Conservation (phyloP, 2,329 filamentous ascomycete species). For the Hymenoscyphus infarciens region DNA sequence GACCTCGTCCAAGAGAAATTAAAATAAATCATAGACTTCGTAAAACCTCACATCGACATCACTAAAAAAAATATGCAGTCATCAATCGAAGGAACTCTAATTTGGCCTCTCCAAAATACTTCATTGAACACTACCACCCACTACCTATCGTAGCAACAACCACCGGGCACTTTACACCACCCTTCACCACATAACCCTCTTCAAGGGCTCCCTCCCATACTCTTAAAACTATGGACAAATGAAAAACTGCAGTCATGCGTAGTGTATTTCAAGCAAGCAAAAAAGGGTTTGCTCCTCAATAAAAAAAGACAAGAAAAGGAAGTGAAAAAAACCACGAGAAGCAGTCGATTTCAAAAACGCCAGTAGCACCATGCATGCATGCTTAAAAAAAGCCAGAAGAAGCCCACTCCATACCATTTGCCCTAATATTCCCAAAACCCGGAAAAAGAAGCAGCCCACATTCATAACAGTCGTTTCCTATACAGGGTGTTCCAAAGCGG, state of each 20-base stretch:
- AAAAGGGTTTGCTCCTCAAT: not conserved
- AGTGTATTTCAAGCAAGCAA: constrained; percentile 2
- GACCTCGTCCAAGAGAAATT: too few species aligned
- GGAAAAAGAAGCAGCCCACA: constrained; percentile 5
- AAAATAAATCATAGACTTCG: too few species aligned
- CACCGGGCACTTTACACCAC: too few species aligned
- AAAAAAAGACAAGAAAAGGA: not conserved
- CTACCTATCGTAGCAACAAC: too few species aligned
- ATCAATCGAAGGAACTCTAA: too few species aligned
- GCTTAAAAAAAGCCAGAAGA: constrained; percentile 14
- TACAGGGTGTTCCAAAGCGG: constrained; percentile 16
- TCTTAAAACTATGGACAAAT: not conserved
- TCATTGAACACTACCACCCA: too few species aligned
- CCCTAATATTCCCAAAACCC: constrained; percentile 14
- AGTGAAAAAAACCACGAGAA: not conserved
- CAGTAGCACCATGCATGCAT: constrained; percentile 13
- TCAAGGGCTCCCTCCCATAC: not conserved
- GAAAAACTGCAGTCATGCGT: constrained; percentile 1
- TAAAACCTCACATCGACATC: too few species aligned
- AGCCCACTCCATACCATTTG: not conserved
- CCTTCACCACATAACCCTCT: not conserved
- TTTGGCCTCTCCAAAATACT: too few species aligned
- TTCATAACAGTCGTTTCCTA: constrained; percentile 21
- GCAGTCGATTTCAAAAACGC: not conserved
- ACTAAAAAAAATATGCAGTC: too few species aligned